Evolutionary conservation across 208 protist genomes (phyloP), one percentile per base, ranked within the genome.

Genomic region (Angomonas ambiguus): DNA sequence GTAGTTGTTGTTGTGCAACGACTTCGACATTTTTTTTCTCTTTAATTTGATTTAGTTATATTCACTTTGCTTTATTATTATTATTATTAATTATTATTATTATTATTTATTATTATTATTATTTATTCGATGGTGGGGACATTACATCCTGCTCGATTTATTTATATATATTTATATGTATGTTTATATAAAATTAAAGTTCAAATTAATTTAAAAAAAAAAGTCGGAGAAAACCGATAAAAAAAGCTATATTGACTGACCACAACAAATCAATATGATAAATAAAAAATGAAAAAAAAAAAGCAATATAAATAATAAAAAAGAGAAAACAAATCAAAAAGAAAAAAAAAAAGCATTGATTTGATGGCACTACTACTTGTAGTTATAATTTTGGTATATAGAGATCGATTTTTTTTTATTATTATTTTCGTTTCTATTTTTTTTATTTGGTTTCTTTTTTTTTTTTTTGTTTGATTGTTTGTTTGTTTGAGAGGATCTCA

Each of bases 271-370:
- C n/a, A n/a, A n/a, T 56, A 34, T 13, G 31, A 5, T 24, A 65
- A 69, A 8, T 3, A 22, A 18, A 64, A 63, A 18, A 64, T 25
- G 24, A 64, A 64, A 66, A 69, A 69, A 63, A 67, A 33, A 62
- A 48, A 4, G 13, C 8, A 41, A n/a, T n/a, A n/a, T n/a, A n/a
- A n/a, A n/a, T n/a, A n/a, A n/a, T n/a, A n/a, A n/a, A n/a, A n/a
- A n/a, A n/a, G n/a, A n/a, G n/a, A n/a, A n/a, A n/a, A n/a, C n/a
- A n/a, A n/a, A n/a, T n/a, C n/a, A n/a, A n/a, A 42, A 22, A 11
- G 6, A 20, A 65, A 27, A 56, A 31, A 66, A 66, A 60, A 65
- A 1, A 8, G 22, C n/a, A n/a, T n/a, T n/a, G n/a, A n/a, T n/a
- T n/a, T n/a, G n/a, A n/a, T n/a, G n/a, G n/a, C n/a, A n/a, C n/a